phyloP scores from a whole-genome alignment of 2,329 filamentous ascomycete species.

The Juglanconis juglandina region DNA sequence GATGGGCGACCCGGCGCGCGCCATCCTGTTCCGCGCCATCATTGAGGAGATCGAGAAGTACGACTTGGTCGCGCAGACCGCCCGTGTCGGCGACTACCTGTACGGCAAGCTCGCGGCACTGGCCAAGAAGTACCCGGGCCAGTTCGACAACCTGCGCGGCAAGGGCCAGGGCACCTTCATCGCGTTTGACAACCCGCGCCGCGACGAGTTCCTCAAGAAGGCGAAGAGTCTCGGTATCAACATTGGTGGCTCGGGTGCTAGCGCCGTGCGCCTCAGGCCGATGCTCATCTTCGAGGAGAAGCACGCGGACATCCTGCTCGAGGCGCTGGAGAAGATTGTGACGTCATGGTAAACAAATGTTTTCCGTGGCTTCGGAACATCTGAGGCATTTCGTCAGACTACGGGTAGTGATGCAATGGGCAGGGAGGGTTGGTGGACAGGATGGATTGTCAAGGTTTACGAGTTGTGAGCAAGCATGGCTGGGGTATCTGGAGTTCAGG shows the following conservation, averaged over 20 bases:
- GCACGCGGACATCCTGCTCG: slow-evolving; percentile 82
- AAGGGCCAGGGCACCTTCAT: slow-evolving; percentile 90
- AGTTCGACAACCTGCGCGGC: slow-evolving; percentile 80
- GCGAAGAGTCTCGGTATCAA: slow-evolving; percentile 81
- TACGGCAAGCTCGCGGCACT: slow-evolving; percentile 67
- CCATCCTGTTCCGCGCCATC: slow-evolving; percentile 82
- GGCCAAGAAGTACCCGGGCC: slow-evolving; percentile 65
- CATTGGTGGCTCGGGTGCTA: slow-evolving; percentile 76
- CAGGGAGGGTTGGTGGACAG: background rate
- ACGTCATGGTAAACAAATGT: slow-evolving; percentile 32
- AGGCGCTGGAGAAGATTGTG: slow-evolving; percentile 72
- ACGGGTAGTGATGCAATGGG: background rate
- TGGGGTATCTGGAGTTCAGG: slow-evolving; percentile 18
- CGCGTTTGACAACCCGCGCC: slow-evolving; percentile 78
- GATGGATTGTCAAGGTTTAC: background rate
- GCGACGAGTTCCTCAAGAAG: slow-evolving; percentile 74
- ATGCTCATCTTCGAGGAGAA: slow-evolving; percentile 92
- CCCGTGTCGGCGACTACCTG: slow-evolving; percentile 74
- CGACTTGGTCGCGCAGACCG: slow-evolving; percentile 76
- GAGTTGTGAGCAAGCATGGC: slow-evolving; percentile 4
- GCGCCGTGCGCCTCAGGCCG: slow-evolving; percentile 74
- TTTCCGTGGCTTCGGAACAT: background rate
- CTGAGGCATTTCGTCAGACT: background rate
- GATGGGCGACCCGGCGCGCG: slow-evolving; percentile 89
- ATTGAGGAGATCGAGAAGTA: slow-evolving; percentile 74